phyloP scores from a whole-genome alignment of 2,329 filamentous ascomycete species.

The Fusarium scirpi region DNA sequence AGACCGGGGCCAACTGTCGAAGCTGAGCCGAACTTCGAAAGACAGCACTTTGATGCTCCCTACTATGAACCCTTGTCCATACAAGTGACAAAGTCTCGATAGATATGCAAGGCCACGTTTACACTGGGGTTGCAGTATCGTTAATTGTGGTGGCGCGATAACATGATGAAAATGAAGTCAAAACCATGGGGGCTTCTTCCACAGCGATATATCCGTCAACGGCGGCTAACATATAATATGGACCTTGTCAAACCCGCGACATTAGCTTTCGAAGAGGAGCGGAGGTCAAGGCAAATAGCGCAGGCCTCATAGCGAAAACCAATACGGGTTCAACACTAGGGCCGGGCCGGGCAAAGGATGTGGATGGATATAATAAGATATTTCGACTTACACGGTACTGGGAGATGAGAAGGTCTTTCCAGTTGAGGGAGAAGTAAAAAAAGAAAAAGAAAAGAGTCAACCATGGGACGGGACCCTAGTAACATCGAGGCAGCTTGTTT shows the following conservation, averaged over 20 bases:
- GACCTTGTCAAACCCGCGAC: constrained; percentile 12
- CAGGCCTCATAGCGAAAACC: constrained; percentile 18
- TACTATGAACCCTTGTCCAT: constrained; percentile 15
- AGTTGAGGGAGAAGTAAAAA: constrained; percentile 22
- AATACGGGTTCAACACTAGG: constrained; percentile 42
- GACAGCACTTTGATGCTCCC: constrained; percentile 34
- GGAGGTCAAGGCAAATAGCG: constrained; percentile 24
- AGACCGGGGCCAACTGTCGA: constrained; percentile 39
- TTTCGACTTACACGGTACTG: constrained; percentile 20
- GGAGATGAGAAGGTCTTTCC: constrained; percentile 24
- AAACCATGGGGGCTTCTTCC: background rate
- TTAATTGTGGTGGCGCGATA: constrained; percentile 11
- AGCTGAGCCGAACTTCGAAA: constrained; percentile 18
- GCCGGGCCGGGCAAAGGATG: constrained; percentile 45
- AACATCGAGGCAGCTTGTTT: constrained; percentile 38
- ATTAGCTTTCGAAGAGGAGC: constrained; percentile 22
- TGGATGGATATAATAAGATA: constrained; percentile 33
- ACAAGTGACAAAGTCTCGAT: constrained; percentile 22
- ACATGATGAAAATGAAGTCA: constrained; percentile 19
- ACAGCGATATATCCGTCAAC: constrained; percentile 20
- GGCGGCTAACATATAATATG: constrained; percentile 40
- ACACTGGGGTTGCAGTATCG: constrained; percentile 9
- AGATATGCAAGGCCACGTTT: constrained; percentile 27
- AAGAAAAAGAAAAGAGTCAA: constrained; percentile 28
- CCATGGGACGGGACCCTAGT: constrained; percentile 32